Conservation (phyloP, 2,329 filamentous ascomycete species). For the Aureobasidium namibiae region DNA sequence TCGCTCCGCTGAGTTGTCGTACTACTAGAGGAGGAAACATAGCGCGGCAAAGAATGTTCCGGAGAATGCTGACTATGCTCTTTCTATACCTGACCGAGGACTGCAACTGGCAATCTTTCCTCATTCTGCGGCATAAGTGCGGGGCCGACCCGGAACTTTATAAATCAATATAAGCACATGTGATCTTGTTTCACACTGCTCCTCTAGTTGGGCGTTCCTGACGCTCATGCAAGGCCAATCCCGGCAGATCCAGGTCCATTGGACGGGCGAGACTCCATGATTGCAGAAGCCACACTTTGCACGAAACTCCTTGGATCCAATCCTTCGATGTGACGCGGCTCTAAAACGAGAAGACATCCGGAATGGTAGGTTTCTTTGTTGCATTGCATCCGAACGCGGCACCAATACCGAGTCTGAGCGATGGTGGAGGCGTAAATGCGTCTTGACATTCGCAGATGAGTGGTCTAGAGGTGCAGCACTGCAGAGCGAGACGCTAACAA, state of each 20-base stretch:
- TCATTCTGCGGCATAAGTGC: neutral
- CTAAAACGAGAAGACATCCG: neutral
- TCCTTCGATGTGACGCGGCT: neutral
- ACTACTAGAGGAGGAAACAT: neutral
- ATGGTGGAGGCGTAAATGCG: neutral
- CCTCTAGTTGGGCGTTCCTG: neutral
- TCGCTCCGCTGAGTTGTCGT: neutral
- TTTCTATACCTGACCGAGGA: neutral
- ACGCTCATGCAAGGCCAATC: constrained; percentile 1
- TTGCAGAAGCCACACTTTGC: neutral
- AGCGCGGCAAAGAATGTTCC: neutral
- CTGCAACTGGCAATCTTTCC: neutral
- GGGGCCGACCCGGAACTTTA: neutral
- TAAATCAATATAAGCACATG: neutral
- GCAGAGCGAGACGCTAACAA: neutral
- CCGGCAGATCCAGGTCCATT: neutral
- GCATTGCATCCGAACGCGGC: neutral
- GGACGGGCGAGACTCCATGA: neutral
- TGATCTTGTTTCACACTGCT: constrained; percentile 3
- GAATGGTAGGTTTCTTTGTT: neutral
- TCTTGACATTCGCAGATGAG: neutral
- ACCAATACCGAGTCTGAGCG: neutral
- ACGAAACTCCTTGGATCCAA: neutral
- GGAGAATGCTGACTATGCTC: neutral
- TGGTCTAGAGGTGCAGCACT: neutral